phyloP scores from a whole-genome alignment of 169 alveolate species.

The Eimeria sp. region DNA sequence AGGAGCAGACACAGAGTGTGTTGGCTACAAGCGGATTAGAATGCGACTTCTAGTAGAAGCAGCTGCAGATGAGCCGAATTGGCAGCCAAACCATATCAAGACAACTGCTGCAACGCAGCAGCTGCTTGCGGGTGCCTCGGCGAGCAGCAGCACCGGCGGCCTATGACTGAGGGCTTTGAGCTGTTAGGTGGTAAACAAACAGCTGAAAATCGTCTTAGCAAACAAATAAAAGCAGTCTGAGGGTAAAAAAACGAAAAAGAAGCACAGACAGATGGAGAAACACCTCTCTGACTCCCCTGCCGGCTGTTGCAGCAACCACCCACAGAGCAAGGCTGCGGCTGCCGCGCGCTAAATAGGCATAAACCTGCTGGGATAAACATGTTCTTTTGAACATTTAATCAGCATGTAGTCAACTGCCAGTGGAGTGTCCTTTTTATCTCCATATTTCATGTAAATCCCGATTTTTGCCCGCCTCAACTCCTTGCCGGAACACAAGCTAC shows the following conservation, averaged over 20 bases:
- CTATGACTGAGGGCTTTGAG: not conserved
- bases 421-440: not conserved
- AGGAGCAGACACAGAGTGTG: slow-evolving; percentile 14
- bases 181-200: not conserved
- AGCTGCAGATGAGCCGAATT: not conserved
- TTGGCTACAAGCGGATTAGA: slow-evolving; percentile 44
- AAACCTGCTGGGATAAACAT: not conserved
- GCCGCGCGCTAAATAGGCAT: slow-evolving; percentile 56
- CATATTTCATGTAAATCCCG: not conserved
- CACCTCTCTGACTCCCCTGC: not conserved
- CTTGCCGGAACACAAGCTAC: not conserved
- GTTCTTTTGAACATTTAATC: not conserved
- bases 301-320: slow-evolving; percentile 3
- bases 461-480: not conserved
- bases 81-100: not conserved
- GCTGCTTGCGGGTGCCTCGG: slow-evolving; percentile 60
- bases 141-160: slow-evolving; percentile 52
- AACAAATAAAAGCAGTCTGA: slow-evolving; percentile 23
- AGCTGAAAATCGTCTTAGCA: slow-evolving; percentile 19
- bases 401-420: not conserved
- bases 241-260: slow-evolving; percentile 17
- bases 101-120: slow-evolving; percentile 60
- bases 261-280: not conserved
- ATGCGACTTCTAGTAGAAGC: not conserved
- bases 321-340: slow-evolving; percentile 60